Evolutionary conservation across 352 stramenopile species (phyloP), one percentile per base, ranked within the genome.

Genomic region (Phytophthora brassicae): DNA sequence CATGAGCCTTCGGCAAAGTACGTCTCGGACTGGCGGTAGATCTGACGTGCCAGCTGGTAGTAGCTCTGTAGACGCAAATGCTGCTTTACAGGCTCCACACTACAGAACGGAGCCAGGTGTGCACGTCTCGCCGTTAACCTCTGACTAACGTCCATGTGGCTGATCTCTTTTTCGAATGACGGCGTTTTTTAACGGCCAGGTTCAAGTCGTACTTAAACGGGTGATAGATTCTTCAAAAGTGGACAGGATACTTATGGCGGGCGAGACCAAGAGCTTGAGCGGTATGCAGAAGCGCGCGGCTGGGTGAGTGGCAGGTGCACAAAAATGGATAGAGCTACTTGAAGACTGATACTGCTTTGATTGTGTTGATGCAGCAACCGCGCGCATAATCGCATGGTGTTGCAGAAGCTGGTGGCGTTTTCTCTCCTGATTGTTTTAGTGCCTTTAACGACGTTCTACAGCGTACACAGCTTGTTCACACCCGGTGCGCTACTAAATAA

Each of bases 21-120:
- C 48, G 72, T 69, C 66, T 92, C 79, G 29, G 75, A 84, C 63
- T 94, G 85, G 38, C 76, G 72, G 57, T 89, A 91, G 45, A 94
- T 76, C 64, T 90, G 80, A 22, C 83, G 74, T 28, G 85, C 85
- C 36, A 89, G 53, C 41, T 85, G 81, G 74, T 83, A 90, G 67
- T 90, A 91, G 46, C 74, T 83, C 51, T 79, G 60, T 17, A 94
- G 64, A 1, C 72, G 74, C 24, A 90, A 56, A 47, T 88, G 72
- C 57, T 88, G 81, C 56, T 82, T 81, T 39, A 94, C 77, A 44
- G 82, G 53, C 4, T 89, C 79, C 57, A 94, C 72, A 33, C 62
- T 28, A 56, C 81, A 89, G 58, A 84, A 81, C 31, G 66, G 75
- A 57, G 81, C 70, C 47, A 94, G 74, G 44, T 73, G 68, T 52